phyloP scores from a whole-genome alignment of 2,329 filamentous ascomycete species.

The Parastagonospora nodorum region DNA sequence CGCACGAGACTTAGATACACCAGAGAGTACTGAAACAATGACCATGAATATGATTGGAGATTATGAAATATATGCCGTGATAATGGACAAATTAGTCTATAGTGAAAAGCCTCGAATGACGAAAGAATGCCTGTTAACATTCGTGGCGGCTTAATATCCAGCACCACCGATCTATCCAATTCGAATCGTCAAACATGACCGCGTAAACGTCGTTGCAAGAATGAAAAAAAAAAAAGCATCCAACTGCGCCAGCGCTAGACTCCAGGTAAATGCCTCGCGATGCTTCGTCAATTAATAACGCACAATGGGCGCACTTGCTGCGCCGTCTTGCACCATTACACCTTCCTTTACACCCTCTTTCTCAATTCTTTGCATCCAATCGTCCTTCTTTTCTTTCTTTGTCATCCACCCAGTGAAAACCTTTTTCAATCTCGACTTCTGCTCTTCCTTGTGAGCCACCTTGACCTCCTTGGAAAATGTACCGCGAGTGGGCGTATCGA shows the following conservation, averaged over 20 bases:
- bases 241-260: neutral
- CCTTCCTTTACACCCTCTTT: conserved; percentile 49
- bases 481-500: conserved; percentile 21
- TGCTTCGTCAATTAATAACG: conserved; percentile 30
- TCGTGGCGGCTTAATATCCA: no score
- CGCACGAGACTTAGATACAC: no score
- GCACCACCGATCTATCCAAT: neutral
- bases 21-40: no score
- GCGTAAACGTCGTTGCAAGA: neutral
- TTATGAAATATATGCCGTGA: no score
- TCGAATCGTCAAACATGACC: neutral
- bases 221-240: neutral
- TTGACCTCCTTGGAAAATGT: conserved; percentile 21
- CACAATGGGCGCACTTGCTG: conserved; percentile 37
- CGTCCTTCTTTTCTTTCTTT: conserved; percentile 45
- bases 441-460: conserved; percentile 27
- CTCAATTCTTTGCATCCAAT: conserved; percentile 51
- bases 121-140: no score
- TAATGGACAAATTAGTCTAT: no score
- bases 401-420: conserved; percentile 43
- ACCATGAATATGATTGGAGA: no score
- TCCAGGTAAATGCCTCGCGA: conserved; percentile 1
- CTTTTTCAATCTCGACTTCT: conserved; percentile 41
- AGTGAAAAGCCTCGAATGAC: no score
- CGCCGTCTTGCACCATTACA: conserved; percentile 40